A percentile compares a stretch with the other conserved stretches of the same genome.
These are phyloP conservation scores for Diaporthe sp. DNA, from an alignment of 2,329 filamentous ascomycete genomes.

Conservation along the genomic window DNA sequence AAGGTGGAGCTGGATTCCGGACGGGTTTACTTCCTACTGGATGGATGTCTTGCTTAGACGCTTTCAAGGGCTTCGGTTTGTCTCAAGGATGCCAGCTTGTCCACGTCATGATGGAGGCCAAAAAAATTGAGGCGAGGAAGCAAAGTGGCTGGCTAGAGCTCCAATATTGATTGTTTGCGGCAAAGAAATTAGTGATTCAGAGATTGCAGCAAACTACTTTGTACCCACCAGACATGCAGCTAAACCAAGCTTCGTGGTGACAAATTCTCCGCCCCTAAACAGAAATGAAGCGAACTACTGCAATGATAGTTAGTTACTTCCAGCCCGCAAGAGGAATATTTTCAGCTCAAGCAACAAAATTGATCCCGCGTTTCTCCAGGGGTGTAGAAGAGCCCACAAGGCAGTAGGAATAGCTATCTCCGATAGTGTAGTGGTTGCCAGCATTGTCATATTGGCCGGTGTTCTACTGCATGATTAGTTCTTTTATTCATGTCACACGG, in stretches of 20 bases:
- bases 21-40: neutral
- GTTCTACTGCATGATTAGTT: conserved; percentile 28
- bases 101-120: neutral
- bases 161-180: neutral
- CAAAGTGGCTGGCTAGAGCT: neutral
- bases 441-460: conserved; percentile 30
- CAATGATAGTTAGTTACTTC: neutral
- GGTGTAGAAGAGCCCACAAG: conserved; percentile 9
- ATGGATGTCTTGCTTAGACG: neutral
- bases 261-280: neutral
- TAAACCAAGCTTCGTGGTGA: neutral
- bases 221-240: neutral
- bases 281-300: neutral
- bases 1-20: neutral
- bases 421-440: conserved; percentile 31
- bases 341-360: neutral
- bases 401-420: conserved; percentile 34
- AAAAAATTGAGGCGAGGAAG: neutral
- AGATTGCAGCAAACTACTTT: neutral
- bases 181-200: neutral
- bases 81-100: neutral
- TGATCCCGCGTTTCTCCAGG: neutral
- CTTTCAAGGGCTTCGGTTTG: neutral
- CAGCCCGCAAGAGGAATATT: neutral
- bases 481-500: neutral